phyloP scores from a whole-genome alignment of 2,329 filamentous ascomycete genomes.

The Penicillium sp. region DNA sequence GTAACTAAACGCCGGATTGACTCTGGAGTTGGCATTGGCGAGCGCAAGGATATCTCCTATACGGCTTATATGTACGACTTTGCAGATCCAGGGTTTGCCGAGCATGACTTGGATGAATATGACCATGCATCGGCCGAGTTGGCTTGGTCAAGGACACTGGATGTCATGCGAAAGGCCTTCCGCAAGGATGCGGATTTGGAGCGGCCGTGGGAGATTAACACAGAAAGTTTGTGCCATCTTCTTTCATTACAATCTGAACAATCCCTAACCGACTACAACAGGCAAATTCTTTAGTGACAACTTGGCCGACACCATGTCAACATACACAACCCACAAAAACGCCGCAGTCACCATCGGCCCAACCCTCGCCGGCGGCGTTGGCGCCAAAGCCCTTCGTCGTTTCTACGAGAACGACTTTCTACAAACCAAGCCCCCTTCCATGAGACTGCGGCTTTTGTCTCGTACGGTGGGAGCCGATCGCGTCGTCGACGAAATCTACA shows the following conservation, averaged over 20 bases:
- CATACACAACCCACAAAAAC: constrained; percentile 27
- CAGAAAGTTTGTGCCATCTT: constrained; percentile 25
- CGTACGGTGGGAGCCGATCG: constrained; percentile 57
- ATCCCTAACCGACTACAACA: constrained; percentile 11
- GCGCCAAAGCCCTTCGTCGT: constrained; percentile 36
- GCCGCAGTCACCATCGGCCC: constrained; percentile 28
- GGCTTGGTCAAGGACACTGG: constrained; percentile 65
- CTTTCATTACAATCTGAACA: neutral
- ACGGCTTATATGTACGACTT: constrained; percentile 52
- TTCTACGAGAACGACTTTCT: constrained; percentile 60
- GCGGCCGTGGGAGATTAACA: constrained; percentile 32
- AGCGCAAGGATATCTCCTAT: constrained; percentile 31
- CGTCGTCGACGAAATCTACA: constrained; percentile 58
- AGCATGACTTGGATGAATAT: constrained; percentile 65
- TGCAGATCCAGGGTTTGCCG: constrained; percentile 64
- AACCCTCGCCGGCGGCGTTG: constrained; percentile 41
- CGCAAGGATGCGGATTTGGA: constrained; percentile 35
- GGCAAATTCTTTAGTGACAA: constrained; percentile 33
- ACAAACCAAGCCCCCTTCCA: constrained; percentile 47
- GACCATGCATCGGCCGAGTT: constrained; percentile 61
- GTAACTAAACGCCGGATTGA: constrained; percentile 48
- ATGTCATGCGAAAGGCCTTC: constrained; percentile 59
- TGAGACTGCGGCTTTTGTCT: constrained; percentile 52
- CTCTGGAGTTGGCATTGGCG: constrained; percentile 50
- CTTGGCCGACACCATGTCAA: constrained; percentile 27